Conservation (phyloP, 2,329 filamentous ascomycete species). For the Colletotrichum australisinense region DNA sequence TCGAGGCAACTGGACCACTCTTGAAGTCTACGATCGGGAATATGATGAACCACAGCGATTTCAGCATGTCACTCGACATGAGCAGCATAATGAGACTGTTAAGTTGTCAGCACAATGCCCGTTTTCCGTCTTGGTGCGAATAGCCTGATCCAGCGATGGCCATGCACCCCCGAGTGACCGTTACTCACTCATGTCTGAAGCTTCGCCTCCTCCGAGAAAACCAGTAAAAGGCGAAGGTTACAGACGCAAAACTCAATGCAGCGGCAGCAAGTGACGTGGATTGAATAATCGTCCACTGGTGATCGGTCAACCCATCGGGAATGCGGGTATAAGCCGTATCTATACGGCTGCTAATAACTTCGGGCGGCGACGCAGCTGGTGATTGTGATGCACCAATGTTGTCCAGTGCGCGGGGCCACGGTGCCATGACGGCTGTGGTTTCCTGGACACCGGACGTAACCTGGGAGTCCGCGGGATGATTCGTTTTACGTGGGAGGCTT, state of each 20-base stretch:
- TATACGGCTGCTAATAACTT: slow-evolving; percentile 4
- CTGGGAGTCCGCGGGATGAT: not conserved
- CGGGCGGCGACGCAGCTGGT: not conserved
- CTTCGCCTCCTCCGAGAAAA: slow-evolving; percentile 79
- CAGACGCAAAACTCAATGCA: slow-evolving; percentile 66
- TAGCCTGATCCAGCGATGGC: not conserved
- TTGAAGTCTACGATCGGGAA: slow-evolving; percentile 70
- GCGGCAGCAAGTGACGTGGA: slow-evolving; percentile 52
- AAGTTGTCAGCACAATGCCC: slow-evolving; percentile 36
- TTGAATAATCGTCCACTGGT: slow-evolving; percentile 32
- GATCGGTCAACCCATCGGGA: slow-evolving; percentile 24
- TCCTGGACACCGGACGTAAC: slow-evolving; percentile 6
- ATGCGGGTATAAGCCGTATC: slow-evolving; percentile 16
- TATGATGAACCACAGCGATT: slow-evolving; percentile 75
- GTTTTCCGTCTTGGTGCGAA: slow-evolving; percentile 33
- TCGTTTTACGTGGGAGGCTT: slow-evolving; percentile 33
- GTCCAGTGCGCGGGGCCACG: slow-evolving; percentile 18
- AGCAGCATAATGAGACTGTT: slow-evolving; percentile 78
- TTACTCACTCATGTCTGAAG: slow-evolving; percentile 77
- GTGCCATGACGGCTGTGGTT: slow-evolving; percentile 29
- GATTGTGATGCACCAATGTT: slow-evolving; percentile 7
- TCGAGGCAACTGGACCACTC: slow-evolving; percentile 59
- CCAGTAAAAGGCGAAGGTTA: slow-evolving; percentile 73
- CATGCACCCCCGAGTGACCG: not conserved
- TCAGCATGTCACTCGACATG: slow-evolving; percentile 78